phyloP scores from a whole-genome alignment of 2,329 filamentous ascomycete genomes.

The Cladosporium sp. region DNA sequence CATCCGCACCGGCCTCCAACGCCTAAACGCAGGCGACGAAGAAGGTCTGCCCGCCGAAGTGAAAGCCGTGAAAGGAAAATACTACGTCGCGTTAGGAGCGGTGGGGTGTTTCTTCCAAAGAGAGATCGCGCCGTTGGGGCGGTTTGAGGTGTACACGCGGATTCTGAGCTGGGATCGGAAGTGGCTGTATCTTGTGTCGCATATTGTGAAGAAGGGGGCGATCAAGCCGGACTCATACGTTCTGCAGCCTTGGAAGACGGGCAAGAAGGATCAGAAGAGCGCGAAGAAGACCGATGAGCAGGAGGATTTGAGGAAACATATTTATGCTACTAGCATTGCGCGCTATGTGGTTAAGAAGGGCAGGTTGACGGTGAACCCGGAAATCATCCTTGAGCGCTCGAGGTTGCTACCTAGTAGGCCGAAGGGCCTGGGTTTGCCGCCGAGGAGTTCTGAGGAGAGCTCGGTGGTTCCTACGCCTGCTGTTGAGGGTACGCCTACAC shows the following conservation, averaged over 20 bases:
- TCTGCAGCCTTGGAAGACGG: constrained; percentile 13
- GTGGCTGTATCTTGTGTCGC: constrained; percentile 29
- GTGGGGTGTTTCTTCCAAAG: constrained; percentile 45
- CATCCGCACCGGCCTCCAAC: constrained; percentile 41
- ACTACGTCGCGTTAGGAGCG: constrained; percentile 43
- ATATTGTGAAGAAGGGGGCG: constrained; percentile 29
- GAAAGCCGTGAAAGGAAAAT: constrained; percentile 25
- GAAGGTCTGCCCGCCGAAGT: constrained; percentile 30
- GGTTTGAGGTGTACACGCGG: constrained; percentile 7
- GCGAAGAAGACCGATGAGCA: constrained; percentile 25
- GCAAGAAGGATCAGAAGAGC: constrained; percentile 32
- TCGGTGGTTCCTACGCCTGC: constrained; percentile 10
- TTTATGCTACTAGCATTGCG: constrained; percentile 48
- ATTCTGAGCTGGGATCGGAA: constrained; percentile 12
- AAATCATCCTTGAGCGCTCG: constrained; percentile 66
- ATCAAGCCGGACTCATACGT: constrained; percentile 31
- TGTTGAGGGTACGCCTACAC: constrained; percentile 21
- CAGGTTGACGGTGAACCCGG: constrained; percentile 77
- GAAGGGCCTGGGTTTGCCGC: constrained; percentile 44
- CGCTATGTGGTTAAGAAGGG: constrained; percentile 51
- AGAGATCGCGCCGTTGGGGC: constrained; percentile 1
- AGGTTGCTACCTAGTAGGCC: constrained; percentile 72
- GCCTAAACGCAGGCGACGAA: constrained; percentile 33
- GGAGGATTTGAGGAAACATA: constrained; percentile 37
- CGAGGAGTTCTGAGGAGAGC: constrained; percentile 24